A percentile compares a stretch with the other conserved stretches of the same genome.
These are phyloP conservation scores for Aspergillus tanneri DNA, from an alignment of 2,329 filamentous ascomycete genomes.

Conservation along the genomic window DNA sequence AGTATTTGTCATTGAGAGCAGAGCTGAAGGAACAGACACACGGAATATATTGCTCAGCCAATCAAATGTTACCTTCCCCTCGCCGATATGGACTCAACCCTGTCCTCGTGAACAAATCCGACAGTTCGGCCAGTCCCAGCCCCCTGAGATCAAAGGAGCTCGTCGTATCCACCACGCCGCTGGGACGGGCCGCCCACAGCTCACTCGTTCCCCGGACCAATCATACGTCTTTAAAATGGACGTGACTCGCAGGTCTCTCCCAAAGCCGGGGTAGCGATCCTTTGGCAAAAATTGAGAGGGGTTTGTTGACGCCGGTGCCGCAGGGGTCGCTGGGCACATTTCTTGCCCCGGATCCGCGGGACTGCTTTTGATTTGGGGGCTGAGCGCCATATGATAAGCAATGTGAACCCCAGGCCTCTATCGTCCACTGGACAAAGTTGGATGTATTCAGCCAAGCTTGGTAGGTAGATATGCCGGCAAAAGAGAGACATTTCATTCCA, in stretches of 20 bases:
- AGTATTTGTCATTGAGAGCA: conserved; percentile 3
- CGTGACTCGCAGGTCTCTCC: background rate
- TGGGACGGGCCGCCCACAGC: background rate
- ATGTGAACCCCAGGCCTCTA: conserved; percentile 1
- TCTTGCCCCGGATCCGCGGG: background rate
- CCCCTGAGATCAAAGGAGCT: conserved; percentile 1
- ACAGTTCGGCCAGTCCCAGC: background rate
- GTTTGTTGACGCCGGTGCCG: background rate
- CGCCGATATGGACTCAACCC: background rate
- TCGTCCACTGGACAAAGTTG: background rate
- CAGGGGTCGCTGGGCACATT: background rate
- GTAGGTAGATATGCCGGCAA: background rate
- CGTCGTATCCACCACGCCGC: background rate
- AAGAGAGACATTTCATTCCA: background rate
- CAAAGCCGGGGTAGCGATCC: background rate
- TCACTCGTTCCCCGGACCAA: background rate
- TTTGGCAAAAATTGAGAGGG: background rate
- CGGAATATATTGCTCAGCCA: background rate
- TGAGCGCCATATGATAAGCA: background rate
- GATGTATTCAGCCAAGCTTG: background rate
- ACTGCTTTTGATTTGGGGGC: background rate
- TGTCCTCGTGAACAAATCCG: background rate
- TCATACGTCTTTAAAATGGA: background rate
- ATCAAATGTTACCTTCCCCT: conserved; percentile 1
- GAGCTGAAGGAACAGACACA: conserved; percentile 1